These are phyloP conservation scores for Hortiboletus campestris DNA, from an alignment of 768 basidiomycete species.

Conservation along the genomic window DNA sequence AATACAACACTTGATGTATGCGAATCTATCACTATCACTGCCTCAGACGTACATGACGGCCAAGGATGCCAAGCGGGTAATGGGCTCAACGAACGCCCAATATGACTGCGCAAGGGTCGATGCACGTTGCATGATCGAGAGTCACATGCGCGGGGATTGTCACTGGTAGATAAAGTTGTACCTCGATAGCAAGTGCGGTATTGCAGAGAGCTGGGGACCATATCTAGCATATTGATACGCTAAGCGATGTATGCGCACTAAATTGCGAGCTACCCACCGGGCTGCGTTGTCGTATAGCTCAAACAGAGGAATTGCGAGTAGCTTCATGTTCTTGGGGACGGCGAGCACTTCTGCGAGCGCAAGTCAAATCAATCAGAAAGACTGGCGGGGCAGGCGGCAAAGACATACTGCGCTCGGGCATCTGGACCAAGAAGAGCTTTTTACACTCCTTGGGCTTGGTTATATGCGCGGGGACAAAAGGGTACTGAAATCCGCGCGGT, in stretches of 20 bases:
- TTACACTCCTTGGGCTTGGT: conserved; percentile 99
- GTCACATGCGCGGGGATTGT: neutral
- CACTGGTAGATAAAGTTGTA: conserved; percentile 82
- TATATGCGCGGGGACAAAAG: conserved; percentile 92
- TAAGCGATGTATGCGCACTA: neutral
- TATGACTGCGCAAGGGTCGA: neutral
- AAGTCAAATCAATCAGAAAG: neutral
- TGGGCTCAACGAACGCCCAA: neutral
- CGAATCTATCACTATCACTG: conserved; percentile 1
- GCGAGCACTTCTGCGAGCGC: conserved; percentile 77
- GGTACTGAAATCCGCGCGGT: conserved; percentile 56
- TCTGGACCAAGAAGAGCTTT: conserved; percentile 91
- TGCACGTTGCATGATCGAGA: neutral
- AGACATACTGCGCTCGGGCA: conserved; percentile 87
- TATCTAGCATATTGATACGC: conserved; percentile 44
- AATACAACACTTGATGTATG: conserved; percentile 10
- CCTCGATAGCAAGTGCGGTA: conserved; percentile 87
- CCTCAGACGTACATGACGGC: neutral
- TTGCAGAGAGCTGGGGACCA: conserved; percentile 91
- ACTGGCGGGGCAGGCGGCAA: neutral
- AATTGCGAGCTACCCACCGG: conserved; percentile 42
- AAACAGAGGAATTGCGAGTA: conserved; percentile 93
- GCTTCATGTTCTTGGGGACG: conserved; percentile 98
- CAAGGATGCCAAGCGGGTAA: neutral
- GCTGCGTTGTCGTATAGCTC: conserved; percentile 98